Percentiles rank a stretch among this genome's conserved stretches.
These are phyloP conservation scores for Calonectria honghensis DNA, from an alignment of 2,329 filamentous ascomycete species.

Conservation along the genomic window DNA sequence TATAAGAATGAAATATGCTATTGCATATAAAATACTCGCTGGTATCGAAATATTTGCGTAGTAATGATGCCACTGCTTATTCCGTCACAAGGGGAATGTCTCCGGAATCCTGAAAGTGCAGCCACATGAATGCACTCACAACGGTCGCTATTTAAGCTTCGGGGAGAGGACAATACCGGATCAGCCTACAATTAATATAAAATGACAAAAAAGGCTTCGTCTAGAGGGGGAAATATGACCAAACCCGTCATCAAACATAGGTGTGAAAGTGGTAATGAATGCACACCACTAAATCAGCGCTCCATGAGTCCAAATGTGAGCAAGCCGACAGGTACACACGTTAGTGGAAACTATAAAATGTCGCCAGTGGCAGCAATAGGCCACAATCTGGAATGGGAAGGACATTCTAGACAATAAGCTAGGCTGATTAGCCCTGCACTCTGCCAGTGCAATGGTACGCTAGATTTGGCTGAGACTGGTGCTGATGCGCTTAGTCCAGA, in stretches of 20 bases:
- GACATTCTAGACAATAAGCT: neutral
- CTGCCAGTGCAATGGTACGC: neutral
- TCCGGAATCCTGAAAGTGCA: no score
- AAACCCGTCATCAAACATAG: no score
- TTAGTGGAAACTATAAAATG: neutral
- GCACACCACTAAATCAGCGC: neutral
- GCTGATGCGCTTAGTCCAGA: neutral
- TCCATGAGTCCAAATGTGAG: no score
- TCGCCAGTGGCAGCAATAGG: neutral
- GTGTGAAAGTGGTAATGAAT: neutral
- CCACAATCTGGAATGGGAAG: neutral
- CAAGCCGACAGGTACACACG: neutral
- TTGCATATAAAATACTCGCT: no score
- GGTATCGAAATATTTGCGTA: no score
- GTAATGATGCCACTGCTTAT: neutral
- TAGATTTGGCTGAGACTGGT: neutral
- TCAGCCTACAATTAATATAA: no score
- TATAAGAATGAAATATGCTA: neutral
- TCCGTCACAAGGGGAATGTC: no score
- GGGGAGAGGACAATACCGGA: neutral
- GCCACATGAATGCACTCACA: neutral
- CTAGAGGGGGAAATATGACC: no score
- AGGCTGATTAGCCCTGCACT: neutral
- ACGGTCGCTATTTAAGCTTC: neutral
- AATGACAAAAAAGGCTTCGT: no score